Base-by-base conservation (phyloP, 2,329 filamentous ascomycete genomes). In the Ilyonectria robusta region DNA sequence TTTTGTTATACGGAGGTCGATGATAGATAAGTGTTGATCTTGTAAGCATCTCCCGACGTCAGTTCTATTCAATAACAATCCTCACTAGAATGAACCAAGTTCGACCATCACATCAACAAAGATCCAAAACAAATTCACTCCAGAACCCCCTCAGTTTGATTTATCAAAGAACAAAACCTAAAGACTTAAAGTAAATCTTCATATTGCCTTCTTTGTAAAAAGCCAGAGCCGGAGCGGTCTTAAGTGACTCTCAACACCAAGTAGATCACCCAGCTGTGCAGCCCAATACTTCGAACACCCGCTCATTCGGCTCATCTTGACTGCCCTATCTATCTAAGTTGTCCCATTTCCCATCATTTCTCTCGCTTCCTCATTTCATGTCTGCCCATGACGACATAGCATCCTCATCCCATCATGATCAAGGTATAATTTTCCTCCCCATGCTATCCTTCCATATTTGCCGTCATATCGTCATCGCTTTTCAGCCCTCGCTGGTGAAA, bases 371-470 rank as follows among this genome's bases (percentile, higher is more conserved):
- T 59, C 65, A 19, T 51, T 54, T 67, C 65, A n/a, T 67, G 61
- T 65, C 61, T 60, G 61, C 65, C 54, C 61, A 47, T 56, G 44
- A 56, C 56, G 37, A 59, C 40, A 61, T 58, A 26, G 31, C 51
- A 35, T 60, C 60, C 42, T 63, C 53, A 46, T 54, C 58, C 59
- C 53, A 62, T 67, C 42, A 60, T 46, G 55, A 60, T 65, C 55
- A 64, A 60, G 65, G 65, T 64, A 67, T 67, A 67, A 59, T 67
- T 67, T 67, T 67, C 61, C 65, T 65, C 61, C 65, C 56, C 60
- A 48, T 40, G 31, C 37, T 48, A 47, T 56, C 53, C 42, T 31
- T 26, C 29, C 29, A 11, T 48, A n/a, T 65, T 50, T 53, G 59
- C 47, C 59, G 47, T 66, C 59, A 54, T 62, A 62, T 57, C 54